phyloP scores from a whole-genome alignment of 1,284 basidiomycete species.

The Cryptococcus hybrid region DNA sequence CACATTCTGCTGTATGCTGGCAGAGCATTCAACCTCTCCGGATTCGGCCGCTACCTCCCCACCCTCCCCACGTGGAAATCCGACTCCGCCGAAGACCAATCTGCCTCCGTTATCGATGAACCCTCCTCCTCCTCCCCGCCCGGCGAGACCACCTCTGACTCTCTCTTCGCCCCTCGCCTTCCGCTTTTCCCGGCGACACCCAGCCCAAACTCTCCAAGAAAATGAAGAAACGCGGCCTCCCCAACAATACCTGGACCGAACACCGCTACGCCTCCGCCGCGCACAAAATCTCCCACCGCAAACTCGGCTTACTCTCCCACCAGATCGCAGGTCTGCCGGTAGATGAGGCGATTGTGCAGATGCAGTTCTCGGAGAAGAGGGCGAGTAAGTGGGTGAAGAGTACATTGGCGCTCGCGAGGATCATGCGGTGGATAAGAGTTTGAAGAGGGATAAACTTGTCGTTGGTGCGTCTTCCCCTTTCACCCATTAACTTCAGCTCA shows the following conservation, averaged over 20 bases:
- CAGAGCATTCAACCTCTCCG: constrained; percentile 14
- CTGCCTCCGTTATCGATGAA: constrained; percentile 2
- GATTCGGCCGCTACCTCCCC: constrained; percentile 13
- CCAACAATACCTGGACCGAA: constrained; percentile 12
- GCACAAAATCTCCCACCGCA: constrained; percentile 91
- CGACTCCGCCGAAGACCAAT: background rate
- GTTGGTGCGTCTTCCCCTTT: constrained; percentile 62
- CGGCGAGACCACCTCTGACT: no score
- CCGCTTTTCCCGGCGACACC: no score
- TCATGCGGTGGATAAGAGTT: constrained; percentile 78
- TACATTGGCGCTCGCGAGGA: constrained; percentile 85
- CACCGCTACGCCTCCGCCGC: constrained; percentile 61
- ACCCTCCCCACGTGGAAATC: constrained; percentile 6
- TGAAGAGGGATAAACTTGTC: constrained; percentile 71
- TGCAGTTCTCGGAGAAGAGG: constrained; percentile 91
- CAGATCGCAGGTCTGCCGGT: constrained; percentile 87
- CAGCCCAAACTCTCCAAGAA: background rate
- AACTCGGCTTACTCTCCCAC: constrained; percentile 80
- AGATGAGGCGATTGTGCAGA: constrained; percentile 92
- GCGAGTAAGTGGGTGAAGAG: constrained; percentile 78
- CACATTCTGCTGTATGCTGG: background rate
- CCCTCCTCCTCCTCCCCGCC: background rate
- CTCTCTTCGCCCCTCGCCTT: background rate
- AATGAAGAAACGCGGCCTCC: background rate
- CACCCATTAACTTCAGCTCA: background rate